Evolutionary conservation across 2,329 filamentous ascomycete genomes (phyloP), one percentile per base, ranked within the genome.

Genomic region (Colletotrichum falcatum): DNA sequence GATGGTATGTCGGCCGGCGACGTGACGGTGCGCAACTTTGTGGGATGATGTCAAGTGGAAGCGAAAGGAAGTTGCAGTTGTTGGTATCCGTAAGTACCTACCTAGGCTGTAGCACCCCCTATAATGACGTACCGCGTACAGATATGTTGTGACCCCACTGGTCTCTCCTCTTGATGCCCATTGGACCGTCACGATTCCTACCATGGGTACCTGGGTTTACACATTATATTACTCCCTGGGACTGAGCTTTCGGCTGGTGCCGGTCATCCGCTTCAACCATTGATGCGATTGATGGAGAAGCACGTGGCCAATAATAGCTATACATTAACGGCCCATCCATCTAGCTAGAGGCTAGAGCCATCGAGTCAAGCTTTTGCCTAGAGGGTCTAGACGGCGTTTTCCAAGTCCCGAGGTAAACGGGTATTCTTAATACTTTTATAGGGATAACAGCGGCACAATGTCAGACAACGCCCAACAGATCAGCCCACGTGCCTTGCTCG

Each of bases 211-310:
- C 5, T 7, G 18, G 39, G 39, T 37, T 37, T 37, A 37, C 37
- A 42, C 11, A 39, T 6, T 7, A 7, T 39, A 16, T 37, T 12
- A 1, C 1, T 2, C 4, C 20, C 6, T n/a, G 20, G 42, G n/a
- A 71, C 62, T 42, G 67, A 67, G 67, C 63, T 67, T 54, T 70
- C 64, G 67, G 42, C 60, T 48, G 53, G 42, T 70, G 67, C 67
- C 67, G 64, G 14, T 23, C 61, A 46, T 30, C 67, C 64, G 64
- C 42, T 39, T 42, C 44, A 67, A 67, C 64, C 54, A 58, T 28
- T 28, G n/a, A 14, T 18, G 11, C 35, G 12, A 48, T 46, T 46
- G 44, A 51, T 28, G 18, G 39, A 44, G 20, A 5, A 33, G 35
- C 26, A 12, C 44, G 61, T n/a, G 37, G 37, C 66, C 67, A 70